Conservation (phyloP, 306 rosid genomes). For the Hippophae rhamnoides region DNA sequence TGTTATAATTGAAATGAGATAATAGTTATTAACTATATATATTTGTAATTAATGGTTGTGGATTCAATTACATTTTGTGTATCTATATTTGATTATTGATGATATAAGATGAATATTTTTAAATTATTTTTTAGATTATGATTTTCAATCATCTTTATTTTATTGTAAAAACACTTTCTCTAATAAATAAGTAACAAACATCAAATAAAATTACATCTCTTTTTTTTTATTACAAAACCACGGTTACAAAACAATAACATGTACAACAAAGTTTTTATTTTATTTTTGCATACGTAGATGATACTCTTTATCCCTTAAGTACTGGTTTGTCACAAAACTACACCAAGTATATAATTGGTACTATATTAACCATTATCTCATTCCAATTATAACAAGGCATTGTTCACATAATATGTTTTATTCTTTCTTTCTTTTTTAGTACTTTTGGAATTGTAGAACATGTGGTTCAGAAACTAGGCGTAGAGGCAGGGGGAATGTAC, state of each 20-base stretch:
- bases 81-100: too few species aligned
- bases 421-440: not conserved
- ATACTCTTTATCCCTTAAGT: conserved; percentile 14
- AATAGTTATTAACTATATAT: too few species aligned
- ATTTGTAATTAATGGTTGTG: too few species aligned
- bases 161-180: too few species aligned
- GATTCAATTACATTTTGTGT: too few species aligned
- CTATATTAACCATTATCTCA: not conserved
- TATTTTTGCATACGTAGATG: conserved; percentile 9
- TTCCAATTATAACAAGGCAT: not conserved
- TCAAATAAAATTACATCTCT: too few species aligned
- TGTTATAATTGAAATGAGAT: too few species aligned
- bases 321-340: conserved; percentile 6
- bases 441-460: not conserved
- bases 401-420: not conserved
- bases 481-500: not conserved
- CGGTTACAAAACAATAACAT: not conserved
- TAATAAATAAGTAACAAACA: too few species aligned
- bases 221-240: too few species aligned
- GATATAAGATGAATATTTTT: too few species aligned
- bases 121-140: too few species aligned
- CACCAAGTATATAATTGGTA: conserved; percentile 16
- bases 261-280: not conserved
- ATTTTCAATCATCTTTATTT: too few species aligned
- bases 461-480: conserved; percentile 14